Evolutionary conservation across 192 early-diverging fungal genomes (phyloP).

Genomic region (Spizellomyces punctatus): DNA sequence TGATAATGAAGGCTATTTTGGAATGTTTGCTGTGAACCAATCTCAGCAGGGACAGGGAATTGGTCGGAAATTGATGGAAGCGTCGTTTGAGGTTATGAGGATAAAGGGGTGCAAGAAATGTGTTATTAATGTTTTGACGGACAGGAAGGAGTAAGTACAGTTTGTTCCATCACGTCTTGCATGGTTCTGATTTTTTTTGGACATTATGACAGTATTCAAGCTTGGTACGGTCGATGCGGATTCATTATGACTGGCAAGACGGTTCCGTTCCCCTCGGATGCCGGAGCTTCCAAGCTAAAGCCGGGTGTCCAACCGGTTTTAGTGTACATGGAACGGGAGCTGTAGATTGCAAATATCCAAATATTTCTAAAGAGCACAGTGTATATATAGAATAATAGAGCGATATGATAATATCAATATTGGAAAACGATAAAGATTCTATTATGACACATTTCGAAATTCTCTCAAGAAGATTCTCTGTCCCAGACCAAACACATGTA

Average conservation of each 20-base stretch:
- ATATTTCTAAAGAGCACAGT: too few relatives aligned
- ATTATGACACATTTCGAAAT: too few relatives aligned
- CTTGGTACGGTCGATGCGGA: conserved; percentile 5
- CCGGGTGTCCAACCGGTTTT: not conserved
- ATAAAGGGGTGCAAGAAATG: not conserved
- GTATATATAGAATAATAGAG: too few relatives aligned
- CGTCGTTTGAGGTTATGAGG: conserved; percentile 3
- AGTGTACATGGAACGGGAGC: not conserved
- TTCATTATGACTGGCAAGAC: not conserved
- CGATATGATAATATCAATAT: too few relatives aligned
- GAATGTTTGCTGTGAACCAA: conserved; percentile 14
- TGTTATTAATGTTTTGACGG: conserved; percentile 4
- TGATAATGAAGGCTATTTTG: not conserved
- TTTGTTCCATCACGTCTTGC: not conserved
- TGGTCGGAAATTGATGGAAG: not conserved
- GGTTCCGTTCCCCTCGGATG: not conserved
- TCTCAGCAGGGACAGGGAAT: not conserved
- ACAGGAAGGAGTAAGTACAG: not conserved
- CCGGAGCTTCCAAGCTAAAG: not conserved
- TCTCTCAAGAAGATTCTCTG: too few relatives aligned
- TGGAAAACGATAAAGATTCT: too few relatives aligned
- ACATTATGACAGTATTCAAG: not conserved
- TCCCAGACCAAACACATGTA: too few relatives aligned
- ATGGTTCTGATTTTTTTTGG: not conserved
- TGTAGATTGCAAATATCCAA: not conserved